Evolutionary conservation across 129 eudicot genomes (phyloP).

Genomic region (Tanacetum coccineum): DNA sequence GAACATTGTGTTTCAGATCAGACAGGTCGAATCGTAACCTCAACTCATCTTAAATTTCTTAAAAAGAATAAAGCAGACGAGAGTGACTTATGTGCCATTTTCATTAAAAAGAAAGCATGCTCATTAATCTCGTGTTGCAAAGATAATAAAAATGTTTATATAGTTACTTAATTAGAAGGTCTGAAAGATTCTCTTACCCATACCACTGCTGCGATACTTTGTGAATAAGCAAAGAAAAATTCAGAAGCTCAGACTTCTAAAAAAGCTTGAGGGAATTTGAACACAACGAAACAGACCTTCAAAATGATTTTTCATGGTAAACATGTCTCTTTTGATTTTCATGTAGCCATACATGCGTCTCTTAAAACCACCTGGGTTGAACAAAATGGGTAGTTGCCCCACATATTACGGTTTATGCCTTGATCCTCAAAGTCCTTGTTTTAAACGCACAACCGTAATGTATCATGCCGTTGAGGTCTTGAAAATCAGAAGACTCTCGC

Average conservation of each 20-base stretch:
- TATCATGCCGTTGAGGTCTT: constrained; percentile 66
- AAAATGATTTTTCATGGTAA: constrained; percentile 56
- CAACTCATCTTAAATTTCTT: too few relatives aligned
- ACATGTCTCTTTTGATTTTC: constrained; percentile 59
- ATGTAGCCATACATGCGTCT: constrained; percentile 74
- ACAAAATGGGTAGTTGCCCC: constrained; percentile 48
- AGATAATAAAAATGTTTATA: too few relatives aligned
- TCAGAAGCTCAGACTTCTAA: background rate
- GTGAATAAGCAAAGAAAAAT: background rate
- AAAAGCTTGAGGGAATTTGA: background rate
- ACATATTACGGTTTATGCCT: constrained; percentile 45
- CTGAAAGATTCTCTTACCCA: too few relatives aligned
- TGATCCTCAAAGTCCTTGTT: constrained; percentile 53
- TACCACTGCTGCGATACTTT: too few relatives aligned
- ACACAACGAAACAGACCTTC: constrained; percentile 37
- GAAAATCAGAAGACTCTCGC: constrained; percentile 71
- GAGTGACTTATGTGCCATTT: too few relatives aligned
- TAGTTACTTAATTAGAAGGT: too few relatives aligned
- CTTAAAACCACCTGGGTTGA: constrained; percentile 57
- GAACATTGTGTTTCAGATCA: too few relatives aligned
- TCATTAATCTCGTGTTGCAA: too few relatives aligned
- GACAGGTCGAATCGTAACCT: too few relatives aligned
- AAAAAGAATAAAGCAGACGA: too few relatives aligned
- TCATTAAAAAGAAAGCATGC: too few relatives aligned
- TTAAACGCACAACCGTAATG: constrained; percentile 68